Conservation (phyloP, 768 basidiomycete genomes). For the Rhizopogon sp. region DNA sequence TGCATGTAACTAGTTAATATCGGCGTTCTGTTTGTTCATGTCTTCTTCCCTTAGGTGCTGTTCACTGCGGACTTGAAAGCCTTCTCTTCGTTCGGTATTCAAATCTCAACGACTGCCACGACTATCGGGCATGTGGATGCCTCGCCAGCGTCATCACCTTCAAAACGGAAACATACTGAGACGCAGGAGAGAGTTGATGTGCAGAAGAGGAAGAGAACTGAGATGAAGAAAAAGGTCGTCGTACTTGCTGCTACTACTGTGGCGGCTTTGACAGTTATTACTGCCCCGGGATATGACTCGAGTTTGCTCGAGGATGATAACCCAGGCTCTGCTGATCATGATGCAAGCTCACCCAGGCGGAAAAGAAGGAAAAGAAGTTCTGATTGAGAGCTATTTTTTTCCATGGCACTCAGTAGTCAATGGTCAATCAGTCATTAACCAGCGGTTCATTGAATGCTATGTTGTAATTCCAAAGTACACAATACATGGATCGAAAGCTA, state of each 20-base stretch:
- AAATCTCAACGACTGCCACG: background rate
- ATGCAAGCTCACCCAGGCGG: background rate
- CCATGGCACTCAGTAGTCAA: background rate
- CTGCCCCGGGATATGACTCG: too few relatives aligned
- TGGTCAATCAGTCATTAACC: too few relatives aligned
- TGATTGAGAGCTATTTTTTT: too few relatives aligned
- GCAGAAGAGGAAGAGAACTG: background rate
- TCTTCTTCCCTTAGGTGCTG: slow-evolving; percentile 44
- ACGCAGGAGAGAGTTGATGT: too few relatives aligned
- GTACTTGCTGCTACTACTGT: background rate
- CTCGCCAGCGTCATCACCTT: background rate
- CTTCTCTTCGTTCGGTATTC: slow-evolving; percentile 53
- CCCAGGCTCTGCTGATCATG: background rate
- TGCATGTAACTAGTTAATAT: slow-evolving; percentile 33
- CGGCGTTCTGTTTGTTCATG: background rate
- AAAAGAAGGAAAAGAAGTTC: background rate
- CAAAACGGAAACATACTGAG: background rate
- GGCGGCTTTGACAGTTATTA: background rate
- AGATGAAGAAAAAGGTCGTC: background rate
- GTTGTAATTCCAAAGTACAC: background rate
- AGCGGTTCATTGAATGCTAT: background rate
- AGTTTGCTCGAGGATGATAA: background rate
- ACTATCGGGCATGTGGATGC: background rate
- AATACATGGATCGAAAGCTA: background rate
- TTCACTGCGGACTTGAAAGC: slow-evolving; percentile 73